These are phyloP conservation scores for Peribolospora kevripleyi DNA, from an alignment of 768 basidiomycete genomes.

Conservation along the genomic window DNA sequence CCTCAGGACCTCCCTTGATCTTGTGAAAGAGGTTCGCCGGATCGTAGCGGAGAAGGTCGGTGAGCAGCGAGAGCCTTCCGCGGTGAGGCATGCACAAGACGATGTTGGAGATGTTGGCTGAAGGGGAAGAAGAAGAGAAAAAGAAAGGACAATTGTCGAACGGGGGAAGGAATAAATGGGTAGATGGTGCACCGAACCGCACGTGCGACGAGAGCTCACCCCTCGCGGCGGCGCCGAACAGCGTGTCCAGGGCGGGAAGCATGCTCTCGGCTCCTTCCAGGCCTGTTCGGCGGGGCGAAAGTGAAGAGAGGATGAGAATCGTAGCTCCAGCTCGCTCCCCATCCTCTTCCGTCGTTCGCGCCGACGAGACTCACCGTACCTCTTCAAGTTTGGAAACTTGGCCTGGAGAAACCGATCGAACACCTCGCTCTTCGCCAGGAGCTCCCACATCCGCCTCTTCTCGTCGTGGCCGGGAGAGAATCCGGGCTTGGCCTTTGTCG, in stretches of 20 bases:
- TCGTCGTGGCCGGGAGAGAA: constrained; percentile 1
- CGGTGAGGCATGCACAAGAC: constrained; percentile 27
- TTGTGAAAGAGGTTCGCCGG: constrained; percentile 58
- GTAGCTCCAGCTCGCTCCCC: too few relatives aligned
- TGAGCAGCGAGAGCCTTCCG: constrained; percentile 62
- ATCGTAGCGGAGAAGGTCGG: constrained; percentile 43
- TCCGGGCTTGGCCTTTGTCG: not conserved
- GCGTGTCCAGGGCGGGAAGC: constrained; percentile 57
- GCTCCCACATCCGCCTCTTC: constrained; percentile 22
- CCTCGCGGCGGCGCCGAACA: constrained; percentile 43
- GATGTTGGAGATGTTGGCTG: constrained; percentile 26
- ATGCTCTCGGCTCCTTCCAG: constrained; percentile 85
- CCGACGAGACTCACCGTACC: constrained; percentile 14
- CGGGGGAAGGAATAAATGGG: not conserved
- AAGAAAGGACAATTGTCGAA: not conserved
- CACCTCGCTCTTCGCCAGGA: constrained; percentile 51
- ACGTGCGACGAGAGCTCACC: constrained; percentile 20
- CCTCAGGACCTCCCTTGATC: constrained; percentile 53
- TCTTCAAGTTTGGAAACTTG: constrained; percentile 51
- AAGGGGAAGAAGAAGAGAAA: not conserved
- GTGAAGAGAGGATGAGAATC: too few relatives aligned
- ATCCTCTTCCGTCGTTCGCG: too few relatives aligned
- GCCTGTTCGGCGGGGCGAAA: constrained; percentile 19
- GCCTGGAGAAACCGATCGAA: constrained; percentile 63
- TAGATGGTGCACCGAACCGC: not conserved